A percentile compares a stretch with the other conserved stretches of the same genome.
These are phyloP conservation scores for Malus sylvestris DNA, from an alignment of 306 rosid genomes.

Conservation along the genomic window DNA sequence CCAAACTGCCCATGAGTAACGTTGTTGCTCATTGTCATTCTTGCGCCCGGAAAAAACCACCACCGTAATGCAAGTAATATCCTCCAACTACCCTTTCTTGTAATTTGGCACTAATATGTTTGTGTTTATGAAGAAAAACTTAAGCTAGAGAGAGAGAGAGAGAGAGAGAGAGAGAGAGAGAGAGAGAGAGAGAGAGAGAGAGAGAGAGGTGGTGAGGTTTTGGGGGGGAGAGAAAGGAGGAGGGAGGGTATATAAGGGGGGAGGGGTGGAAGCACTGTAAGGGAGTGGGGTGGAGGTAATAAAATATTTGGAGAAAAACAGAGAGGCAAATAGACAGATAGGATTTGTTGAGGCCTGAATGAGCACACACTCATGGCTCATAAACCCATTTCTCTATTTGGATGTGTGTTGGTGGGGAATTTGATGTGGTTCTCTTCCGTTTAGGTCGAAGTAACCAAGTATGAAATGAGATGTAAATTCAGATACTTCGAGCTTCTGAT, in stretches of 20 bases:
- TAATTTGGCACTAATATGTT: not conserved
- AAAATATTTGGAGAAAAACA: slow-evolving; percentile 21
- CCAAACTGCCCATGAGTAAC: slow-evolving; percentile 44
- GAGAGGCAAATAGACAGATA: slow-evolving; percentile 49
- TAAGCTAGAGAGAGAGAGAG: not conserved
- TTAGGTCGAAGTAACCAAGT: not conserved
- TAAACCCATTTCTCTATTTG: not conserved
- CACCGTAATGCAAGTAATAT: not conserved
- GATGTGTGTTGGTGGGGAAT: not conserved
- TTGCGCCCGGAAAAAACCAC: not conserved
- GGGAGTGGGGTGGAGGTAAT: slow-evolving; percentile 8
- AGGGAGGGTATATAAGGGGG: slow-evolving; percentile 19
- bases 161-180: slow-evolving; percentile 1
- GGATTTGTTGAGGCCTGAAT: slow-evolving; percentile 24
- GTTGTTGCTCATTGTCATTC: slow-evolving; percentile 32
- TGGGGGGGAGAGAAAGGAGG: slow-evolving; percentile 1
- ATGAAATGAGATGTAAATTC: not conserved
- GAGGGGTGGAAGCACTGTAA: not conserved
- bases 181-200: slow-evolving; percentile 14
- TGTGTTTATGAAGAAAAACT: not conserved
- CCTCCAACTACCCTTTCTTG: not conserved
- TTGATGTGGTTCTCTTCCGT: not conserved
- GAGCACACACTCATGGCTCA: slow-evolving; percentile 9
- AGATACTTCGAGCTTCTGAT: not conserved
- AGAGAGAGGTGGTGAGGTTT: not conserved